phyloP scores from a whole-genome alignment of 2,329 filamentous ascomycete species.

The Aureobasidium sp. region DNA sequence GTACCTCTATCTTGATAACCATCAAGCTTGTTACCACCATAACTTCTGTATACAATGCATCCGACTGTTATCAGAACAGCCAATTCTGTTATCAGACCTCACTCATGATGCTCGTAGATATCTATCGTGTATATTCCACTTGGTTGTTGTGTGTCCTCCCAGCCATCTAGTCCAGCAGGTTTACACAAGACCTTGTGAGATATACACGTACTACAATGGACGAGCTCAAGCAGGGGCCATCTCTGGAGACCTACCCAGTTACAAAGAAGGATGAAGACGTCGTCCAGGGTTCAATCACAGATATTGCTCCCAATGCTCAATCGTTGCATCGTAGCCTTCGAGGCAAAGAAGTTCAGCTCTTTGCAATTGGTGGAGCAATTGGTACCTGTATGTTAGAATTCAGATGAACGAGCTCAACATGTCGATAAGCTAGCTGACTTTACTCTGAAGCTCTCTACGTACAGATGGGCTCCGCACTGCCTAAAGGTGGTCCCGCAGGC shows the following conservation, averaged over 20 bases:
- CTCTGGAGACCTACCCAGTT: neutral
- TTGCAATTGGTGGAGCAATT: conserved; percentile 19
- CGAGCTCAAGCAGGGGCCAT: neutral
- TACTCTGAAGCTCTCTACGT: neutral
- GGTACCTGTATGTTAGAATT: conserved; percentile 17
- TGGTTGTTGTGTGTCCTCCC: no score
- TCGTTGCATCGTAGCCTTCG: conserved; percentile 11
- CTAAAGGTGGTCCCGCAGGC: conserved; percentile 38
- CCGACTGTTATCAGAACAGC: no score
- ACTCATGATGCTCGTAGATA: no score
- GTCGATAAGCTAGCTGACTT: neutral
- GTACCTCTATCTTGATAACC: no score
- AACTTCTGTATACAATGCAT: no score
- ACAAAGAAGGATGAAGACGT: neutral
- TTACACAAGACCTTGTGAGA: no score
- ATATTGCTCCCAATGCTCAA: neutral
- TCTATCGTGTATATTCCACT: no score
- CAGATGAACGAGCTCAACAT: neutral
- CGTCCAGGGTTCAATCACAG: neutral
- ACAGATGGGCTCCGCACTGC: conserved; percentile 19
- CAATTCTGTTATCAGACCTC: no score
- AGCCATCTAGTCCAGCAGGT: no score
- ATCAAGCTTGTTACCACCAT: no score
- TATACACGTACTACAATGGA: neutral
- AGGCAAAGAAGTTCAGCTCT: conserved; percentile 19